phyloP scores from a whole-genome alignment of 352 stramenopile genomes.

The Saprolegnia diclina region DNA sequence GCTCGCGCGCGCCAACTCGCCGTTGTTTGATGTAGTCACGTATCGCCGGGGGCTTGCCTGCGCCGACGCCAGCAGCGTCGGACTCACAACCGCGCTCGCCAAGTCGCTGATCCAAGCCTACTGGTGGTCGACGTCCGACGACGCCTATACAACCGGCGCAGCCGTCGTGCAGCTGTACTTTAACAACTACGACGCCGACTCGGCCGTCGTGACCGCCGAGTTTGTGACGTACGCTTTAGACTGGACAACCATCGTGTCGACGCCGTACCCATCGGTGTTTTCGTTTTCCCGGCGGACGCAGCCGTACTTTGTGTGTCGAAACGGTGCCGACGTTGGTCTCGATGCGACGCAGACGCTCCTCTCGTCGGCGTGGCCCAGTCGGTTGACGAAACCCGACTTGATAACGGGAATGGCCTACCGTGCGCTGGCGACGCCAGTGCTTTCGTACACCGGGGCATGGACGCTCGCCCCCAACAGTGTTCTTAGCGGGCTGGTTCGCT shows the following conservation, averaged over 20 bases:
- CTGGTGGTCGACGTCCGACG: slow-evolving; percentile 11
- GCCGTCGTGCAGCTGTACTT: slow-evolving; percentile 9
- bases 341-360: background rate
- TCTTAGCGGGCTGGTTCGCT: background rate
- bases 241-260: background rate
- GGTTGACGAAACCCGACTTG: too few species aligned
- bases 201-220: slow-evolving; percentile 17
- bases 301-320: background rate
- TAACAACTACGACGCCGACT: background rate
- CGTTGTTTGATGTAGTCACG: background rate
- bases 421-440: too few species aligned
- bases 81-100: background rate
- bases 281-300: background rate
- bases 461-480: background rate
- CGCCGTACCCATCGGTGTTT: background rate
- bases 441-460: too few species aligned
- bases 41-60: slow-evolving; percentile 5
- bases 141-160: slow-evolving; percentile 5
- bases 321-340: slow-evolving; percentile 5
- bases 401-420: too few species aligned
- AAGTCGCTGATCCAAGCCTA: background rate
- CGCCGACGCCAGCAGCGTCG: background rate
- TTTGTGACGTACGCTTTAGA: background rate
- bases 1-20: too few species aligned
- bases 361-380: too few species aligned